phyloP scores from a whole-genome alignment of 805 yeast genomes.

The Candida piceae region DNA sequence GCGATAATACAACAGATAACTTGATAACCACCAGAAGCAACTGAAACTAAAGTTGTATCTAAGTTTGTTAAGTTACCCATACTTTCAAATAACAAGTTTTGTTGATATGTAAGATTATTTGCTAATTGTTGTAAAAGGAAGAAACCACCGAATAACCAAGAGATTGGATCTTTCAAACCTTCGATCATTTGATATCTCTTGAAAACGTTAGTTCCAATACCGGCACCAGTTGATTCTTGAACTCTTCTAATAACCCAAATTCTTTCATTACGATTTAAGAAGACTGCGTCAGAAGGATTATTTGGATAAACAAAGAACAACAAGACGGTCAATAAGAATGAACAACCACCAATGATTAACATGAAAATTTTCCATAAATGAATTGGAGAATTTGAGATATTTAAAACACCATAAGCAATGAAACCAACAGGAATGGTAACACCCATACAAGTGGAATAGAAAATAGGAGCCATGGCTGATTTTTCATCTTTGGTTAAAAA shows the following conservation, averaged over 20 bases:
- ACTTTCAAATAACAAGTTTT: slow-evolving; percentile 40
- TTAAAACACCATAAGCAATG: slow-evolving; percentile 34
- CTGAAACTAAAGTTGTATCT: slow-evolving; percentile 47
- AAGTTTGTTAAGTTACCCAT: slow-evolving; percentile 36
- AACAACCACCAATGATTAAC: slow-evolving; percentile 52
- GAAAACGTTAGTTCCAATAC: slow-evolving; percentile 41
- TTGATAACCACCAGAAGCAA: slow-evolving; percentile 48
- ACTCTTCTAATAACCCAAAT: slow-evolving; percentile 44
- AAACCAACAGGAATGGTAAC: slow-evolving; percentile 38
- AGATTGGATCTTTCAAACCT: slow-evolving; percentile 42
- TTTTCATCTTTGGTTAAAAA: slow-evolving; percentile 41
- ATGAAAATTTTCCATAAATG: slow-evolving; percentile 50
- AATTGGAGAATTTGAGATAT: slow-evolving; percentile 20
- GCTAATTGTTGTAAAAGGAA: slow-evolving; percentile 45
- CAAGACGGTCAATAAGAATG: slow-evolving; percentile 35
- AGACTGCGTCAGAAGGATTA: slow-evolving; percentile 49
- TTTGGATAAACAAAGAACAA: slow-evolving; percentile 45
- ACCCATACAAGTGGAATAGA: slow-evolving; percentile 48
- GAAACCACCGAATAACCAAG: slow-evolving; percentile 39
- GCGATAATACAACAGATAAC: slow-evolving; percentile 36
- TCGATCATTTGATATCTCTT: slow-evolving; percentile 48
- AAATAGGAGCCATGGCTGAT: slow-evolving; percentile 49
- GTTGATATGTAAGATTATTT: slow-evolving; percentile 50
- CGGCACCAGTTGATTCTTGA: slow-evolving; percentile 32
- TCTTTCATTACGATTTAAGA: slow-evolving; percentile 44